Evolutionary conservation across 306 rosid genomes (phyloP).

Genomic region (Carpinus fangiana): DNA sequence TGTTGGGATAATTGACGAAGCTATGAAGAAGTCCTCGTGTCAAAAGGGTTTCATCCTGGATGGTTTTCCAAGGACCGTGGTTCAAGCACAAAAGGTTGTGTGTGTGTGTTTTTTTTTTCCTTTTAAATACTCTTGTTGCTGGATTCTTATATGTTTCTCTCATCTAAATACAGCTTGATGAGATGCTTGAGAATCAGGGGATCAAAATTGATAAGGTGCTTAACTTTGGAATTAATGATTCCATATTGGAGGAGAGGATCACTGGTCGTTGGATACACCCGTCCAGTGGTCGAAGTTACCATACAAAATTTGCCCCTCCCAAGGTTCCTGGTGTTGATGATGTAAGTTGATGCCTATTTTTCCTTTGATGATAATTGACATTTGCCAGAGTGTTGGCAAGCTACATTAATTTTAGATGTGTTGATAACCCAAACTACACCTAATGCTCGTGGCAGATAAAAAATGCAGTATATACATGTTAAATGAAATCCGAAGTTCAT

Average conservation of each 20-base stretch:
- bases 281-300: conserved; percentile 88
- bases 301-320: conserved; percentile 89
- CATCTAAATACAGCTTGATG: conserved; percentile 65
- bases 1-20: conserved; percentile 92
- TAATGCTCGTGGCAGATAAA: neutral
- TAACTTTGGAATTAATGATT: conserved; percentile 77
- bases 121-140: neutral
- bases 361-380: neutral
- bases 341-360: conserved; percentile 37
- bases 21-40: conserved; percentile 87
- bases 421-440: neutral
- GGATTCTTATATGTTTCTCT: neutral
- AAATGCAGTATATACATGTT: neutral
- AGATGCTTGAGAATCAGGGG: conserved; percentile 70
- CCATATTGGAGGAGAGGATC: conserved; percentile 88
- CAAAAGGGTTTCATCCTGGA: conserved; percentile 96
- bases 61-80: conserved; percentile 91
- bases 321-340: conserved; percentile 83
- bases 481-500: neutral
- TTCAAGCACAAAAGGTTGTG: conserved; percentile 86
- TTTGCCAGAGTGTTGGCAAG: neutral
- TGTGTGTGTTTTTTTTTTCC: neutral
- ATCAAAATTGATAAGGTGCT: conserved; percentile 84
- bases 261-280: conserved; percentile 98
- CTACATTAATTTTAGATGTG: neutral